Evolutionary conservation across 257 asterid species (phyloP), one percentile per base, ranked within the genome.

Genomic region (Mentha longifolia): DNA sequence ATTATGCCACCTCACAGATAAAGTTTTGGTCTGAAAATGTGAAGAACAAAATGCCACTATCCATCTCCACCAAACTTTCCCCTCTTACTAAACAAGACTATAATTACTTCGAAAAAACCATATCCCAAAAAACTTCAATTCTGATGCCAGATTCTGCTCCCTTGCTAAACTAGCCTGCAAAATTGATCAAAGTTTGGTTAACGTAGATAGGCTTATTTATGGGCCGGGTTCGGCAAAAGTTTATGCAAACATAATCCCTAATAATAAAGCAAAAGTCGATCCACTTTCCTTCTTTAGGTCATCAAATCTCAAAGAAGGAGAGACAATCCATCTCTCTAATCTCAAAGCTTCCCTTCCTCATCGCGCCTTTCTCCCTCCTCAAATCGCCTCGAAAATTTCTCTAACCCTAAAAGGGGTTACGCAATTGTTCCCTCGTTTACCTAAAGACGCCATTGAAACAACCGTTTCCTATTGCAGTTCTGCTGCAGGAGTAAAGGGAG

Each of bases 291-390:
- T 74, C 64, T 85, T 83, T 58, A 77, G 85, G 67, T 56, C 70
- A 30, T 80, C 85, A 2, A 7, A 11, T 13, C 75, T 81, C 69
- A 52, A 66, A 50, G 52, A 67, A 11, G 83, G 84, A 13, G 72
- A 79, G 54, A 50, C 20, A 30, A 3, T 84, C 9, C 74, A 80
- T 54, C 84, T 85, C 28, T 71, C 85, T 7, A 65, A 62, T 19
- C 67, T 85, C 37, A 28, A 75, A 1, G 78, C 74, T 8, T 71
- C 75, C 3, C 61, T 70, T 35, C 83, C 90, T 1, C 62, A 35
- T 8, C 76, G 86, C 3, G 25, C 86, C 3, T 85, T 85, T 71
- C 86, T 85, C 11, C 87, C 87, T n/a, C 31, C 52, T 19, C 70
- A 56, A 39, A 76, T 85, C 6, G 81, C 80, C 2, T 76, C 81